Evolutionary conservation across 352 stramenopile genomes (phyloP), one percentile per base, ranked within the genome.

Genomic region (Pythium apleroticum): DNA sequence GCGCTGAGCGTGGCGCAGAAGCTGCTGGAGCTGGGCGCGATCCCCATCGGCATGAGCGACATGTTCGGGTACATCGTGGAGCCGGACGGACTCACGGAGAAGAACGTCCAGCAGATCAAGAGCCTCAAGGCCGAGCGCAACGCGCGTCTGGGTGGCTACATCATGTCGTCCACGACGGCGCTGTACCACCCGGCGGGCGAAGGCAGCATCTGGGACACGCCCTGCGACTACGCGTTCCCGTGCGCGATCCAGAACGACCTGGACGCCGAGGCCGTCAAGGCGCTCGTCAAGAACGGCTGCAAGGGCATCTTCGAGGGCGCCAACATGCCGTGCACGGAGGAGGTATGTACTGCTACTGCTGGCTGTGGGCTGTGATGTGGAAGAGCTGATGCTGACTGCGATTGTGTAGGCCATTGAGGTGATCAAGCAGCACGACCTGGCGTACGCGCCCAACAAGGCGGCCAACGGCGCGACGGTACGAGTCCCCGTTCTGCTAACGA

Each of bases 31-130:
- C 79, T 98, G 17, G 97, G 97, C 28, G 97, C 97, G 22, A 97
- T 99, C 48, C 95, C 96, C 11, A 89, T 99, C 28, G 97, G 94
- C 30, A 90, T 99, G 67, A 98, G 89, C 54, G 97, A 99, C 79
- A 89, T 90, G 69, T 98, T 88, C 68, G 96, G 97, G 28, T 92
- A 97, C 73, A 89, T 99, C 19, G 91, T 98, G 73, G 97, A 99
- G 74, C 93, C 96, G 0, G 91, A 98, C 46, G 86, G 86, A 1
- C 91, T 95, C 57, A 85, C 71, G 28, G 69, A 66, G 43, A 90
- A 91, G 67, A 80, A 89, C 65, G 65, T 95, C 19, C 60, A 76
- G 22, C 74, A 90, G 63, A 74, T 95, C 43, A 90, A 90, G 77
- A 78, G 80, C 30, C 86, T 95, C 68, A 95, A 95, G 77, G 67